Percentiles rank a stretch among this genome's conserved stretches.
Conservation (phyloP, 345 rosid species). For the Excoecaria cochinchinensis region DNA sequence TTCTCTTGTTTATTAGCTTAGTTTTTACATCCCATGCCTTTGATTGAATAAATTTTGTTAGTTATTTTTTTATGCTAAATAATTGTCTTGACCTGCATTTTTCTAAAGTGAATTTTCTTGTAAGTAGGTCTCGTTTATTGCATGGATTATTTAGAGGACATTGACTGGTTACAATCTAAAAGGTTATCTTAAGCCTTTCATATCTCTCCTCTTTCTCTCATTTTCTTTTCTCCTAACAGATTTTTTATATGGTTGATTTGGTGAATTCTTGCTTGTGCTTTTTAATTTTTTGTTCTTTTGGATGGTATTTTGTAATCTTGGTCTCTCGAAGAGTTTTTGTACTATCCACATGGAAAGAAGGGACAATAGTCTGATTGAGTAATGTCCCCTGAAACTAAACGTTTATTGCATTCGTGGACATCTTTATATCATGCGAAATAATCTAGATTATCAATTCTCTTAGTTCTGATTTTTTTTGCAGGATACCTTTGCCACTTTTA, state of each 20-base stretch:
- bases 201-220: too few species aligned
- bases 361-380: background rate
- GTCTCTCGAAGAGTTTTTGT: background rate
- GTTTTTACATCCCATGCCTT: background rate
- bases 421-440: background rate
- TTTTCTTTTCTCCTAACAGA: background rate
- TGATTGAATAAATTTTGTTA: background rate
- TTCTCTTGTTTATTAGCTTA: background rate
- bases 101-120: conserved; percentile 3
- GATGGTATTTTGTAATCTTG: background rate
- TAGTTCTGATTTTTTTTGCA: too few species aligned
- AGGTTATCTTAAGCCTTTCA: conserved; percentile 23
- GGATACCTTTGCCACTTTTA: too few species aligned
- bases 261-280: background rate
- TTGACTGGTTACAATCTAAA: conserved; percentile 87
- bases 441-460: too few species aligned
- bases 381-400: background rate
- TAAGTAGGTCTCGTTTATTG: conserved; percentile 12
- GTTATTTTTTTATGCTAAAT: background rate
- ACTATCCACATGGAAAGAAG: background rate
- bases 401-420: background rate
- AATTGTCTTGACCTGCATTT: background rate
- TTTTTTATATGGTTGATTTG: background rate
- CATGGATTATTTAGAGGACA: conserved; percentile 86
- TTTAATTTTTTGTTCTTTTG: background rate